phyloP scores from a whole-genome alignment of 306 rosid genomes.

The Spatholobus suberectus region DNA sequence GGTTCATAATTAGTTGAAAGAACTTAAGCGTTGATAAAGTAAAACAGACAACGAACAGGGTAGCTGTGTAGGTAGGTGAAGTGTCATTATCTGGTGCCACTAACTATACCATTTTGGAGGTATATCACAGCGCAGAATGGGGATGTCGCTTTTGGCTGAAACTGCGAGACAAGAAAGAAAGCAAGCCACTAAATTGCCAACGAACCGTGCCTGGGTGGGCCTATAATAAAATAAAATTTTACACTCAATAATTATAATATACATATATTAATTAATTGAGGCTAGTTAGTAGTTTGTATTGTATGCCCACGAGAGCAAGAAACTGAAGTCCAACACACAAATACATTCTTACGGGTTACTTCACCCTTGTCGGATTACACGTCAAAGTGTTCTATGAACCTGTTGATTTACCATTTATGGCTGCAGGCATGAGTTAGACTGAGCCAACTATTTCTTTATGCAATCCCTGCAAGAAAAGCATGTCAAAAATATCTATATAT shows the following conservation, averaged over 20 bases:
- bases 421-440: not conserved
- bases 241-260: conserved; percentile 1
- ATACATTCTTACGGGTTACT: conserved; percentile 60
- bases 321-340: conserved; percentile 44
- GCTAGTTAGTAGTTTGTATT: conserved; percentile 13
- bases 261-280: conserved; percentile 28
- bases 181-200: conserved; percentile 52
- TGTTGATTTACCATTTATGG: not conserved
- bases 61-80: conserved; percentile 52
- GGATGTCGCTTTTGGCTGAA: conserved; percentile 52
- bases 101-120: conserved; percentile 45
- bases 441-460: not conserved
- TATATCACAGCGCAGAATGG: conserved; percentile 48
- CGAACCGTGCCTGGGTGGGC: conserved; percentile 57
- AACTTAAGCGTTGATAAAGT: conserved; percentile 37
- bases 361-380: conserved; percentile 59
- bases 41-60: conserved; percentile 39
- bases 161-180: conserved; percentile 50
- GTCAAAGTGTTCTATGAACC: conserved; percentile 41
- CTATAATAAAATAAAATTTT: not conserved
- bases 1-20: conserved; percentile 44
- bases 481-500: not conserved
- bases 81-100: conserved; percentile 56
- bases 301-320: conserved; percentile 42
- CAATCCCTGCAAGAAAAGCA: conserved; percentile 31